These are phyloP conservation scores for Leucosporidium yakuticum DNA, from an alignment of 768 basidiomycete genomes.

Conservation along the genomic window DNA sequence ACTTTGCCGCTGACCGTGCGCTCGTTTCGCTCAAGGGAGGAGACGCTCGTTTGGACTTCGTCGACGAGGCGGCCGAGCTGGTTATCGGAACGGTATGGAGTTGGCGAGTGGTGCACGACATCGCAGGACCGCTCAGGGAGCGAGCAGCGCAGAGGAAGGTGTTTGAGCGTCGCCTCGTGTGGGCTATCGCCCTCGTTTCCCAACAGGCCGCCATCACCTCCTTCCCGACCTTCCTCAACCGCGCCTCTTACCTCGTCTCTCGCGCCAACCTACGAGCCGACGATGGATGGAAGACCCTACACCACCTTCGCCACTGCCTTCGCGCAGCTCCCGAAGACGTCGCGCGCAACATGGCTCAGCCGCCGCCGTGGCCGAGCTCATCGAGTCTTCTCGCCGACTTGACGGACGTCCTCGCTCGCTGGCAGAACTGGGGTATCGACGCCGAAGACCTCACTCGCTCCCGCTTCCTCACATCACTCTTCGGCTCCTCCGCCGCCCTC, in stretches of 20 bases:
- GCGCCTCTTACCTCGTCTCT: constrained; percentile 72
- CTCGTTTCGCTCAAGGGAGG: constrained; percentile 10
- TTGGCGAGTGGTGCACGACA: constrained; percentile 27
- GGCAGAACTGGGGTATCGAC: constrained; percentile 28
- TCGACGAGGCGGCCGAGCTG: constrained; percentile 35
- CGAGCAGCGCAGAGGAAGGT: background rate
- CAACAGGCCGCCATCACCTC: constrained; percentile 23
- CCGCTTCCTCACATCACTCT: constrained; percentile 11
- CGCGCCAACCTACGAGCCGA: constrained; percentile 66
- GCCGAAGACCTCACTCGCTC: constrained; percentile 6
- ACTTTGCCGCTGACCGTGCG: background rate
- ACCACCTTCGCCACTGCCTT: constrained; percentile 66
- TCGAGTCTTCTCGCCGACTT: background rate
- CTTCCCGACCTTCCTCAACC: constrained; percentile 73
- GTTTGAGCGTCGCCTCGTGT: constrained; percentile 12
- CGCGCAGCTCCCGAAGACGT: constrained; percentile 47
- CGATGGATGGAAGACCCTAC: constrained; percentile 65
- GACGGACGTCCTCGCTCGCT: constrained; percentile 4
- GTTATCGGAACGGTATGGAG: constrained; percentile 35
- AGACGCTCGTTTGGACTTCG: constrained; percentile 28
- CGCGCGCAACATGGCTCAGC: background rate
- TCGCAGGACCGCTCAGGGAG: constrained; percentile 4
- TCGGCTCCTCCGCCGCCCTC: background rate
- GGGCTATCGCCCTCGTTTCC: constrained; percentile 15
- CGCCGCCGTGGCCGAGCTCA: background rate